Conservation (phyloP, 2,329 filamentous ascomycete genomes). For the Penicillium sp. region DNA sequence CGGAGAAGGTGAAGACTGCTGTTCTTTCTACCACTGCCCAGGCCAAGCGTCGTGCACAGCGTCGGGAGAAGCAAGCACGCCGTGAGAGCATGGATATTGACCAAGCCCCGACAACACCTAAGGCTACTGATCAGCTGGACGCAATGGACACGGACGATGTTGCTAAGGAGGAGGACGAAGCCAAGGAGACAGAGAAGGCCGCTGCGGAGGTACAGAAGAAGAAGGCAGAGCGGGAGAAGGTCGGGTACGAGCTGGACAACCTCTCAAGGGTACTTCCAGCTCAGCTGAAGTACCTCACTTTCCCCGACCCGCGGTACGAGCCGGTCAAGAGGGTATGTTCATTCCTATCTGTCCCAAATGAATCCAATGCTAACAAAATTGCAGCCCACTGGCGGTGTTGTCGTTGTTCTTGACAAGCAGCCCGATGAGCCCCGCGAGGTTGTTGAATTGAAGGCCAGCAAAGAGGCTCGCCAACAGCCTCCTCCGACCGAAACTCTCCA, state of each 20-base stretch:
- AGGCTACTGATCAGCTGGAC: slow-evolving; percentile 61
- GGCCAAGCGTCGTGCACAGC: slow-evolving; percentile 89
- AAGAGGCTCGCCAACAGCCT: slow-evolving; percentile 50
- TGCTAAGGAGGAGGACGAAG: slow-evolving; percentile 63
- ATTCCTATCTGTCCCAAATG: neutral
- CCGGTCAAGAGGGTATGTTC: slow-evolving; percentile 79
- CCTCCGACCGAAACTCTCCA: slow-evolving; percentile 42
- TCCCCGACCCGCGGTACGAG: slow-evolving; percentile 85
- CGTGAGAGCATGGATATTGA: slow-evolving; percentile 96
- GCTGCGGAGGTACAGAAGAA: slow-evolving; percentile 67
- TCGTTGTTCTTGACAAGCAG: slow-evolving; percentile 82
- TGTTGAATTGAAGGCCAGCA: slow-evolving; percentile 91
- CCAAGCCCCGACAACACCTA: slow-evolving; percentile 70
- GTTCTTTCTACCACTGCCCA: slow-evolving; percentile 95
- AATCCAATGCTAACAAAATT: slow-evolving; percentile 40
- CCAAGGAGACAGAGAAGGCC: slow-evolving; percentile 62
- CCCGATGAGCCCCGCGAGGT: slow-evolving; percentile 75
- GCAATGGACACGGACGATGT: slow-evolving; percentile 74
- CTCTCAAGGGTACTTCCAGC: slow-evolving; percentile 91
- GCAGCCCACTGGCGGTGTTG: slow-evolving; percentile 87
- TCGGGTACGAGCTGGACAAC: slow-evolving; percentile 93
- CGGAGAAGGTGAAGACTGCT: slow-evolving; percentile 90
- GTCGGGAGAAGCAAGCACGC: slow-evolving; percentile 85
- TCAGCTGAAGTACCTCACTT: slow-evolving; percentile 94
- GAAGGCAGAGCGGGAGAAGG: slow-evolving; percentile 92